Base-by-base conservation (phyloP, 1,284 basidiomycete species). In the Naganishia albida region DNA sequence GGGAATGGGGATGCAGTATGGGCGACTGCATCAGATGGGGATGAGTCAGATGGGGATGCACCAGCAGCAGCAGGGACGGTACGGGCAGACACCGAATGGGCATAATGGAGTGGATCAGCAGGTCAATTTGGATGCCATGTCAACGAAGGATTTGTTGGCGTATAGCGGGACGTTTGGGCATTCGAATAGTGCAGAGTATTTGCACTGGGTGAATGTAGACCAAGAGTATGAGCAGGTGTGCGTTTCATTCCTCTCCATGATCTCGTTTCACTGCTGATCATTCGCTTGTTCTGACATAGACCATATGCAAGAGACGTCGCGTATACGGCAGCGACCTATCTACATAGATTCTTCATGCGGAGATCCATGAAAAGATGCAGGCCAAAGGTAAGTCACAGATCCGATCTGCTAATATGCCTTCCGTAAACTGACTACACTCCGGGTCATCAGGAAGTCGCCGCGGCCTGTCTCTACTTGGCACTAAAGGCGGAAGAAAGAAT, bases 331-430 rank as follows among this genome's bases (percentile, higher is more conserved):
- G 88, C 90, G 40, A 89, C 88, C 7, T 94, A 90, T 86, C 89
- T 93, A 69, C 92, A 94, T 77, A 85, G 92, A 20, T 94, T 94
- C 78, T 94, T 89, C 79, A 92, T 94, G 90, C 85, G 91, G 68
- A 87, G 85, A 74, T 86, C 90, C 34, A 84, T 91, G 83, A 84
- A 88, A 73, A 86, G 89, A 70, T 87, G 88, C 74, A 85, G 87
- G 62, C 25, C 63, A 38, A 60, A 67, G 51, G 72, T 73, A 18
- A 70, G 76, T 25, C 56, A 66, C 57, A n/a, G n/a, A 49, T 26
- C 18, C 65, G 70, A 44, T 71, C 72, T 63, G 71, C 71, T 44
- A 25, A 28, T 56, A 53, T 50, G 48, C 54, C 39, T 67, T 67
- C 44, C 30, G 44, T 59, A 65, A 54, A 34, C 34, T 34, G 34